phyloP scores from a whole-genome alignment of 805 yeast species.

The Yamadazyma insecticola region DNA sequence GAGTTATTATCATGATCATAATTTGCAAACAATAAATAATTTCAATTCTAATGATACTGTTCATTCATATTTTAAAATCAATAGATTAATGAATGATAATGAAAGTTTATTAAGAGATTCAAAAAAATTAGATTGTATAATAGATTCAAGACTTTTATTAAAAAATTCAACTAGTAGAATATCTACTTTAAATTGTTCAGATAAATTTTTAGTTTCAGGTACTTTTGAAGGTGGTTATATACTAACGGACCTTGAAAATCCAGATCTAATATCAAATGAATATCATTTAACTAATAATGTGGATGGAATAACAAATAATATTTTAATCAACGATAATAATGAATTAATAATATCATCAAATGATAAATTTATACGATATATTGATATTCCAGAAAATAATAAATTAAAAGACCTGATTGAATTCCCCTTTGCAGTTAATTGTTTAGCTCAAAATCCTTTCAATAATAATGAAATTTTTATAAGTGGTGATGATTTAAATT shows the following conservation, averaged over 20 bases:
- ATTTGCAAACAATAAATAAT: constrained; percentile 21
- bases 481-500: constrained; percentile 46
- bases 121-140: constrained; percentile 34
- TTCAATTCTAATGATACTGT: constrained; percentile 22
- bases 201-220: constrained; percentile 44
- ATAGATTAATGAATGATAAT: constrained; percentile 29
- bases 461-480: constrained; percentile 37
- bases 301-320: constrained; percentile 52
- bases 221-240: constrained; percentile 51
- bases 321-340: constrained; percentile 27
- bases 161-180: constrained; percentile 35
- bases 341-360: constrained; percentile 47
- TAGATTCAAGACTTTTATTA: constrained; percentile 29
- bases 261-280: constrained; percentile 25
- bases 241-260: constrained; percentile 17
- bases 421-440: constrained; percentile 49
- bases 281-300: constrained; percentile 35
- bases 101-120: constrained; percentile 8
- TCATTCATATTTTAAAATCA: constrained; percentile 31
- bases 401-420: constrained; percentile 7
- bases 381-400: constrained; percentile 28
- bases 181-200: constrained; percentile 44
- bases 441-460: constrained; percentile 38
- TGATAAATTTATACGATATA: constrained; percentile 39
- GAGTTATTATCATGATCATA: constrained; percentile 25